These are phyloP conservation scores for Trichosanthes cucumerina DNA, from an alignment of 306 rosid genomes.

Conservation along the genomic window DNA sequence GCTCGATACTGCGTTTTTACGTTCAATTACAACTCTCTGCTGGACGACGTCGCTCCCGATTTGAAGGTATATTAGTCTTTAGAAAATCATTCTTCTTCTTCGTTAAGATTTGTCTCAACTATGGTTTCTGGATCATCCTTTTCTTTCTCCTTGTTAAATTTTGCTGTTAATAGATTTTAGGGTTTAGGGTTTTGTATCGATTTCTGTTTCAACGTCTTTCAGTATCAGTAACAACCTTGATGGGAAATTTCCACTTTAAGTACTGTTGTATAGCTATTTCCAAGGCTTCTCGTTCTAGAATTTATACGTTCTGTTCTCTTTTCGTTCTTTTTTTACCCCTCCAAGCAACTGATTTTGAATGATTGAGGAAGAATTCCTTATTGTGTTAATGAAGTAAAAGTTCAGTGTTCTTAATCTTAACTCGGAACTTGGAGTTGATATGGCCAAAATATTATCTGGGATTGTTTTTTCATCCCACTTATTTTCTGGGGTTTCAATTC, in stretches of 20 bases:
- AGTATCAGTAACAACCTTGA: not conserved
- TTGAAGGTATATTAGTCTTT: not conserved
- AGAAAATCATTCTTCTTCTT: not conserved
- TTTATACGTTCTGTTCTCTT: not conserved
- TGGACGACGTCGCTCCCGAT: not conserved
- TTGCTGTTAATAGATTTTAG: not conserved
- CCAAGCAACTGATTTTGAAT: not conserved
- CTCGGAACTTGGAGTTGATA: too few relatives aligned
- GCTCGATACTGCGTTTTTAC: not conserved
- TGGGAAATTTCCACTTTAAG: not conserved
- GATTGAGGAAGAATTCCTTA: not conserved
- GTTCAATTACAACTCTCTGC: not conserved
- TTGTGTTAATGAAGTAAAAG: not conserved
- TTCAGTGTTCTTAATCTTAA: too few relatives aligned
- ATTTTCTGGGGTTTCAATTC: not conserved
- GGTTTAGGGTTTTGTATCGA: slow-evolving; percentile 3
- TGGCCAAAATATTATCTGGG: not conserved
- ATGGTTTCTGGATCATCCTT: not conserved
- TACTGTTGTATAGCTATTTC: not conserved
- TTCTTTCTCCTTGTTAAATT: not conserved
- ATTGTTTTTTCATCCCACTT: not conserved
- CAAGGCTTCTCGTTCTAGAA: not conserved
- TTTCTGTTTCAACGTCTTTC: not conserved
- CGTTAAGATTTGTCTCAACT: not conserved
- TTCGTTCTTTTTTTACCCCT: not conserved